Conservation (phyloP, 805 yeast genomes). For the Candida nemodendra region DNA sequence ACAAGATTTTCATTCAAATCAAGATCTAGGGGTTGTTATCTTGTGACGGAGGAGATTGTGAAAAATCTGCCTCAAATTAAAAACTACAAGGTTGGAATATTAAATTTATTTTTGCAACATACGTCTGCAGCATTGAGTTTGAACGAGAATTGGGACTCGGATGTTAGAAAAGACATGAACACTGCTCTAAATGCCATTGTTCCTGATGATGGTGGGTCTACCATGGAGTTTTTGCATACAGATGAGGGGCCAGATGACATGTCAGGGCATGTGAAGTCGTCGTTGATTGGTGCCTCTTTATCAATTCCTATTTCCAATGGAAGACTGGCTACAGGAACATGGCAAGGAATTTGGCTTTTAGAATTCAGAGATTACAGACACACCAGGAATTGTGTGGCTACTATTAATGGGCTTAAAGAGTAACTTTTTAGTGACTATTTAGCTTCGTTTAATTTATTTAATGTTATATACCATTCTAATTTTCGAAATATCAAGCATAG, state of each 20-base stretch:
- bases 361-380: slow-evolving; percentile 70
- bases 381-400: slow-evolving; percentile 65
- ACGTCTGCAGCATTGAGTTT: slow-evolving; percentile 76
- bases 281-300: slow-evolving; percentile 60
- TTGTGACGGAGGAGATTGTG: slow-evolving; percentile 66
- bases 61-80: slow-evolving; percentile 56
- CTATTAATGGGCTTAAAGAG: slow-evolving; percentile 59
- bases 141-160: slow-evolving; percentile 80
- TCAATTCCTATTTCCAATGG: slow-evolving; percentile 73
- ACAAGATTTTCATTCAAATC: slow-evolving; percentile 52
- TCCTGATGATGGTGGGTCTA: slow-evolving; percentile 57
- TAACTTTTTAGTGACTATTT: too few species aligned
- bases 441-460: too few species aligned
- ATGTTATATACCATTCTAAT: too few species aligned
- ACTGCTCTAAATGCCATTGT: slow-evolving; percentile 60
- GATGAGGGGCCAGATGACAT: slow-evolving; percentile 85
- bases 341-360: slow-evolving; percentile 81
- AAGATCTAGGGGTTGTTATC: slow-evolving; percentile 64
- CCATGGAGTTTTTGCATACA: slow-evolving; percentile 49
- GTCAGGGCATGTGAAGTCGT: slow-evolving; percentile 76
- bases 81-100: slow-evolving; percentile 58
- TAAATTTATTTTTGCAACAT: slow-evolving; percentile 71
- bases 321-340: slow-evolving; percentile 67
- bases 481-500: too few species aligned
- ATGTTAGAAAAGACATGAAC: slow-evolving; percentile 69